Evolutionary conservation across 176 grass and related monocot species (phyloP).

Genomic region (Cenchrus fungigraminus): DNA sequence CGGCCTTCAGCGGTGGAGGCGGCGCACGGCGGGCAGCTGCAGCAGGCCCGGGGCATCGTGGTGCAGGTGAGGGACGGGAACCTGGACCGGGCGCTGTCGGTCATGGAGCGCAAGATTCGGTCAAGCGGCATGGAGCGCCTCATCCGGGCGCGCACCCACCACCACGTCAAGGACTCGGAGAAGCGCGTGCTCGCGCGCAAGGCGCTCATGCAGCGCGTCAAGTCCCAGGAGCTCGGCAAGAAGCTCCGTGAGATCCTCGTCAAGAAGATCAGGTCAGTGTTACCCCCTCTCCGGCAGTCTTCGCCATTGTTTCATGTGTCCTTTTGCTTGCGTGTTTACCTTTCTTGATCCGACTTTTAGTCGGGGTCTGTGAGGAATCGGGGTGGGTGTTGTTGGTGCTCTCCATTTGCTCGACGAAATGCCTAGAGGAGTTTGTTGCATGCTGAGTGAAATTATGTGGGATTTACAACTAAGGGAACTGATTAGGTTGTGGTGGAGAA

Average conservation of each 20-base stretch:
- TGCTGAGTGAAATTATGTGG: background rate
- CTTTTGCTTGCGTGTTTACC: background rate
- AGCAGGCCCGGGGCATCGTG: constrained; percentile 64
- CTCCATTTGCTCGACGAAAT: constrained; percentile 39
- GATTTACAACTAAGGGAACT: background rate
- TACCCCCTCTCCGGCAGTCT: background rate
- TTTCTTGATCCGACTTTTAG: background rate
- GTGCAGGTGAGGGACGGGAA: constrained; percentile 84
- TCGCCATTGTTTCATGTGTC: background rate
- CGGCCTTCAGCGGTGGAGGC: background rate
- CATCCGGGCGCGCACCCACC: constrained; percentile 53
- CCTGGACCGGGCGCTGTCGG: constrained; percentile 68
- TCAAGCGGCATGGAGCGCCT: constrained; percentile 89
- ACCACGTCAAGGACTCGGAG: constrained; percentile 95
- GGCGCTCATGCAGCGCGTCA: constrained; percentile 76
- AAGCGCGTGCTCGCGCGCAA: constrained; percentile 92
- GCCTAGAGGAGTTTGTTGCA: background rate
- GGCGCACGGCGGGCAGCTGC: constrained; percentile 28
- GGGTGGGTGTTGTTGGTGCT: background rate
- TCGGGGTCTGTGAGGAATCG: background rate
- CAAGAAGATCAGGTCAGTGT: constrained; percentile 89
- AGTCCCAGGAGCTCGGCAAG: constrained; percentile 80
- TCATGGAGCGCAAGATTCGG: constrained; percentile 86
- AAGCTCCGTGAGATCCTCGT: constrained; percentile 84
- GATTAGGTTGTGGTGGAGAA: background rate